Base-by-base conservation (phyloP, 441 rosid species). In the Aquilaria agallochum region DNA sequence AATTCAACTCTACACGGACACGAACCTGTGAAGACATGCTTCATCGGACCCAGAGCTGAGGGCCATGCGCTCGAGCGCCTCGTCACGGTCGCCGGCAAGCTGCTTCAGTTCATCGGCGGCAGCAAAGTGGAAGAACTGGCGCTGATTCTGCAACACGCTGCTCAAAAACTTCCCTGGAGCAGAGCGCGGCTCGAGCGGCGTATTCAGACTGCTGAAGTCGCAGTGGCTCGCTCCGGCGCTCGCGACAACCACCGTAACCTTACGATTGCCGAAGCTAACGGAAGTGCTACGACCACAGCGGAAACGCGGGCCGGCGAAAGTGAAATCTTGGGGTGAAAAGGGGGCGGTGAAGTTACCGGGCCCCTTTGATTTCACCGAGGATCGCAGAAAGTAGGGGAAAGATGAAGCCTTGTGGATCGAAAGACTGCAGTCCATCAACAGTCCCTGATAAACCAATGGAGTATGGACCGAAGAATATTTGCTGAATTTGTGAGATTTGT, bases 191-290 rank as follows among this genome's bases (percentile, higher is more conserved):
- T 81, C 92, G 42, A 92, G 80, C 64, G 98, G 96, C 20, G 90
- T 78, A 80, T 92, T 90, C 58, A 92, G 77, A 69, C 96, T 79
- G 47, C 92, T 82, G 44, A 90, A 80, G 75, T 89, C 95, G 63
- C 89, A 88, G 71, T 74, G 90, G 67, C 92, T 86, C 14, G 75
- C 73, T 8, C 89, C 89, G 13, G 88, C 83, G 71, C 81, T 68
- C 11, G 90, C 78, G 5, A 65, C 69, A 8, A 80, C 74, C 6
- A 69, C 34, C 0, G 15, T 54, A 30, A 58, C 31, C 48, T 63
- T 59, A 47, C 80, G 55, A 31, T 11, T 3, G 34, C 11, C 48
- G 46, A 52, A 44, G 45, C 30, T 31, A 56, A 9, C 9, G 27
- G 47, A 50, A 9, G 31, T 1, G 58, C 6, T 20, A 36, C 47